These are phyloP conservation scores for Cadophora sp. DNA, from an alignment of 2,329 filamentous ascomycete genomes.

Conservation along the genomic window DNA sequence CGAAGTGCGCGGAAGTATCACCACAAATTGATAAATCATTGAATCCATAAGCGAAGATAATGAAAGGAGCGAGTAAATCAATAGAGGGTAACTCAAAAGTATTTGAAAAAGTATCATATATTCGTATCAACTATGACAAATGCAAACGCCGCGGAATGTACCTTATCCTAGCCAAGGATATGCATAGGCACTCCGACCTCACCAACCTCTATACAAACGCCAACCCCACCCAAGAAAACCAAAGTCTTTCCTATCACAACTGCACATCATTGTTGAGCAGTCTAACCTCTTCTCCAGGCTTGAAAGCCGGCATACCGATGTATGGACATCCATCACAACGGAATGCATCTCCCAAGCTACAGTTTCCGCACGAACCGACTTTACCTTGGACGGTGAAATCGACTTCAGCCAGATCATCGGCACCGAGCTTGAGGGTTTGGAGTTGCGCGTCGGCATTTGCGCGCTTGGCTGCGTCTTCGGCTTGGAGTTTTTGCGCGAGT, in stretches of 20 bases:
- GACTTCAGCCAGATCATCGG: slow-evolving; percentile 84
- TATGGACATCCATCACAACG: slow-evolving; percentile 79
- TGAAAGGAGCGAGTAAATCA: no score
- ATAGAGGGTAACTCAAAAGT: no score
- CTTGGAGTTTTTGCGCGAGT: slow-evolving; percentile 81
- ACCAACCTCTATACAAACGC: slow-evolving; percentile 19
- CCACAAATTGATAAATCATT: no score
- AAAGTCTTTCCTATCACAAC: slow-evolving; percentile 60
- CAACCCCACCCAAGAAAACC: slow-evolving; percentile 13
- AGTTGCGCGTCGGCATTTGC: slow-evolving; percentile 67
- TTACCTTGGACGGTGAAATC: slow-evolving; percentile 99
- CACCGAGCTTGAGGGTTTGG: slow-evolving; percentile 72
- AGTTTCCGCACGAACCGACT: slow-evolving; percentile 93
- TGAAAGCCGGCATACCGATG: slow-evolving; percentile 92
- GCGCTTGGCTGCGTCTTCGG: slow-evolving; percentile 79
- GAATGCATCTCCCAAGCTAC: slow-evolving; percentile 90
- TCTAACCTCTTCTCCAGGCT: slow-evolving; percentile 92
- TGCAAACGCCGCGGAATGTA: slow-evolving; percentile 17
- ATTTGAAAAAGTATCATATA: not conserved
- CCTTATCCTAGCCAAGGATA: slow-evolving; percentile 12
- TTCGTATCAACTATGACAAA: slow-evolving; percentile 2
- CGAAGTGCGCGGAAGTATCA: not conserved
- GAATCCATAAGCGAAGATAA: no score
- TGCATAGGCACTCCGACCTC: slow-evolving; percentile 19
- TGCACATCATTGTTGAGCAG: slow-evolving; percentile 87